Percentiles rank a stretch among this genome's conserved stretches.
These are phyloP conservation scores for Botrytis sinoallii DNA, from an alignment of 2,329 filamentous ascomycete genomes.

Conservation along the genomic window DNA sequence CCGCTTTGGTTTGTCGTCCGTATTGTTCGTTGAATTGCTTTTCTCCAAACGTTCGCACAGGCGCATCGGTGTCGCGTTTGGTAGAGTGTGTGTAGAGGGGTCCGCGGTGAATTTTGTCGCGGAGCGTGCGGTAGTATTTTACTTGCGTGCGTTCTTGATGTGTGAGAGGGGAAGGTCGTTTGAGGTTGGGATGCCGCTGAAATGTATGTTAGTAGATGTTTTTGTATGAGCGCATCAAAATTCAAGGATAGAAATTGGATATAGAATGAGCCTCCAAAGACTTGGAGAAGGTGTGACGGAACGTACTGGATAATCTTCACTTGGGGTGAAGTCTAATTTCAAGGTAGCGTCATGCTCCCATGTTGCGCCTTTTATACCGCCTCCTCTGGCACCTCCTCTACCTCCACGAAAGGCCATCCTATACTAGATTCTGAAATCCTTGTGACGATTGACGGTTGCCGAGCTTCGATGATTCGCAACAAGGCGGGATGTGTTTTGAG, in stretches of 20 bases:
- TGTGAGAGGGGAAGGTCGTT: slow-evolving; percentile 42
- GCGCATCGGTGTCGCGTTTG: slow-evolving; percentile 38
- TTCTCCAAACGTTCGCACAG: slow-evolving; percentile 43
- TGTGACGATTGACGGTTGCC: not conserved
- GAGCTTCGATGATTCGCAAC: not conserved
- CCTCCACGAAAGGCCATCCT: slow-evolving; percentile 33
- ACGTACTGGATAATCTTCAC: slow-evolving; percentile 46
- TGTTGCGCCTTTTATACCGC: slow-evolving; percentile 35
- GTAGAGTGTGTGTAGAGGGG: slow-evolving; percentile 49
- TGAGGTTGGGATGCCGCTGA: slow-evolving; percentile 36
- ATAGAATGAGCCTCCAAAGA: not conserved
- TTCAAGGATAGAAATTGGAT: not conserved
- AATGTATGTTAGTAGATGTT: not conserved
- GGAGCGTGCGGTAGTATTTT: slow-evolving; percentile 49
- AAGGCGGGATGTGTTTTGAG: not conserved
- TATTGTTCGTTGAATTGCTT: slow-evolving; percentile 39
- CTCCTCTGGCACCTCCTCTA: slow-evolving; percentile 27
- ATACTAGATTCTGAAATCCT: not conserved
- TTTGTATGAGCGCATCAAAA: not conserved
- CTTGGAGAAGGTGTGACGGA: slow-evolving; percentile 16
- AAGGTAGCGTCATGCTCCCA: slow-evolving; percentile 35
- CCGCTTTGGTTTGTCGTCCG: slow-evolving; percentile 37
- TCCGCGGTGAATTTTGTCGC: slow-evolving; percentile 55
- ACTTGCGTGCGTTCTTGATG: slow-evolving; percentile 47
- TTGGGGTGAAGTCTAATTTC: slow-evolving; percentile 42